Conservation (phyloP, 83 land plant species). For the Picea abies region DNA sequence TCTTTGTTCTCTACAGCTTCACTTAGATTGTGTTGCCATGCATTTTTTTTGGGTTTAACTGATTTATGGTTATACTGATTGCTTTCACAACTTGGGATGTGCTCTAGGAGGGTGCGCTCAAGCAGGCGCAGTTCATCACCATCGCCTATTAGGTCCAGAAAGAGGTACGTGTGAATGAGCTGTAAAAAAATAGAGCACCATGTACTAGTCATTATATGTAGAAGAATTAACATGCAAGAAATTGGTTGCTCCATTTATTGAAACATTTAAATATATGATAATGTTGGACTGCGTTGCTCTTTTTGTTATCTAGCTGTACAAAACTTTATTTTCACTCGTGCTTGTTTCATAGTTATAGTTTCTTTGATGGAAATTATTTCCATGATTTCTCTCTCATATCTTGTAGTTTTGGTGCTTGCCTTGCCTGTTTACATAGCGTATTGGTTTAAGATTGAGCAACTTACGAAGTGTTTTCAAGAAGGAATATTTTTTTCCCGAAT, state of each 20-base stretch:
- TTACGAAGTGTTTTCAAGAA: too few relatives aligned
- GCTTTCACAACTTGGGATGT: background rate
- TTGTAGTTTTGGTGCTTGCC: background rate
- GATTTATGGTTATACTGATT: background rate
- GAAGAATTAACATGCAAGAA: background rate
- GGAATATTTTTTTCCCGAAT: too few relatives aligned
- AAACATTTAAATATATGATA: background rate
- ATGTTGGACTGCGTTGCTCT: background rate
- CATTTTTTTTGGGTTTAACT: background rate
- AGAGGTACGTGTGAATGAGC: slow-evolving; percentile 35
- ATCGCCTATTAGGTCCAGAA: slow-evolving; percentile 55
- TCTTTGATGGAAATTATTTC: background rate
- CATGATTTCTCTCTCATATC: background rate
- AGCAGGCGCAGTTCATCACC: slow-evolving; percentile 45
- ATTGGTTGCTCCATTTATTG: background rate
- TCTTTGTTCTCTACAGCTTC: background rate
- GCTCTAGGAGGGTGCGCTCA: slow-evolving; percentile 40
- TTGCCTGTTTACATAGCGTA: background rate
- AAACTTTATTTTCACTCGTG: too few relatives aligned
- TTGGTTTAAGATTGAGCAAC: too few relatives aligned
- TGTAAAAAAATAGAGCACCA: background rate
- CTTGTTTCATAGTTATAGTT: background rate
- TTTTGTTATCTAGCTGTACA: background rate
- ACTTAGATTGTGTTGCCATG: background rate
- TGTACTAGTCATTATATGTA: background rate